Evolutionary conservation across 352 stramenopile genomes (phyloP), one percentile per base, ranked within the genome.

Genomic region (Pythium coloratum): DNA sequence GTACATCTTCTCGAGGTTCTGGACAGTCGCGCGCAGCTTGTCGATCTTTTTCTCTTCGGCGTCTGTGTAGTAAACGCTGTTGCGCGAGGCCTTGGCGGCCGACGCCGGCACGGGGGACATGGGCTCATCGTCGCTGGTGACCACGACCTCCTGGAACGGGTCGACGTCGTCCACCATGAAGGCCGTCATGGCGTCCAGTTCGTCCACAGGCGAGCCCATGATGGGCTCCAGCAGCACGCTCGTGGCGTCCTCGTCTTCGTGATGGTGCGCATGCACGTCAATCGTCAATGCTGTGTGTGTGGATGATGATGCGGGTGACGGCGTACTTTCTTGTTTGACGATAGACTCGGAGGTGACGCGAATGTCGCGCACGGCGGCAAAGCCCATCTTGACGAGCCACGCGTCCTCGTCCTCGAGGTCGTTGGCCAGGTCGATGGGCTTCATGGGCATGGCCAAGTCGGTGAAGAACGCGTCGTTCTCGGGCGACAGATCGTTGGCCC

Each of bases 91-190:
- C 6, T 24, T 50, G 32, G n/a, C n/a, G 60, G 20, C 20, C 0
- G 16, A 16, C 24, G 47, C 32, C 6, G 58, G 28, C 36, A 49
- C 33, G 1, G 67, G 56, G 5, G 69, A 71, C 30, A 72, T 47
- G 30, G 66, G 54, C 38, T 67, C 59, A 33, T 72, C 66, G 54
- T 72, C 66, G 66, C 66, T 72, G 16, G 66, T 67, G 16, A 72
- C 50, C 4, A 72, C 55, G 1, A 72, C 66, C 47, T 72, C 66
- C 67, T 87, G 62, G 70, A 89, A 89, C 32, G 81, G 81, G 66
- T 89, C 81, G 24, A 89, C 84, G 46, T 69, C 67, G 50, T 88
- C 81, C 6, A 80, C 68, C 72, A 81, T 86, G 71, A 88, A 88
- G 34, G 79, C 77, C 33, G 73, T 69, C 77, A 86, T 87, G 36